Percentiles rank a stretch among this genome's conserved stretches.
These are phyloP conservation scores for Blastobotrys mokoenaii DNA, from an alignment of 805 yeast genomes.

Conservation along the genomic window DNA sequence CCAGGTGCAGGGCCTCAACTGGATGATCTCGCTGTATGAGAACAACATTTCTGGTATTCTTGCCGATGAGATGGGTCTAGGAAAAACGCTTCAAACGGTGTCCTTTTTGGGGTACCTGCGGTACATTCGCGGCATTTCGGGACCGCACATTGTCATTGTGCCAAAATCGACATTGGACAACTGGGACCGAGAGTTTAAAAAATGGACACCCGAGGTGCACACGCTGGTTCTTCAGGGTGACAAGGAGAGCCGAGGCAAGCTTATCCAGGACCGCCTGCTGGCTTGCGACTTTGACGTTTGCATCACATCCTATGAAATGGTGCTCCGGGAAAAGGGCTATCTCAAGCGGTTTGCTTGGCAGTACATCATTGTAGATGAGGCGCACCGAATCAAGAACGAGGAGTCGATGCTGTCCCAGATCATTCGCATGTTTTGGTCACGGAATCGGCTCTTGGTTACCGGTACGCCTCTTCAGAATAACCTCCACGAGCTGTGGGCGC, in stretches of 20 bases:
- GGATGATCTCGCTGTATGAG: constrained; percentile 85
- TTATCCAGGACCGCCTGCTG: constrained; percentile 52
- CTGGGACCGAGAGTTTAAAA: constrained; percentile 90
- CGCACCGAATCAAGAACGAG: constrained; percentile 94
- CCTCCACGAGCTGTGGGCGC: constrained; percentile 93
- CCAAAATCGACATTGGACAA: constrained; percentile 95
- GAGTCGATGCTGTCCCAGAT: constrained; percentile 88
- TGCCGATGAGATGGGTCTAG: constrained; percentile 98
- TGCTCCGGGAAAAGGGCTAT: constrained; percentile 75
- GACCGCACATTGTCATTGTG: constrained; percentile 86
- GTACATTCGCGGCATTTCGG: constrained; percentile 67
- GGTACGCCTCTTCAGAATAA: constrained; percentile 97
- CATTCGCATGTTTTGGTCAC: constrained; percentile 78
- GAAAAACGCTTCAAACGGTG: constrained; percentile 91
- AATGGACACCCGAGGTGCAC: constrained; percentile 93
- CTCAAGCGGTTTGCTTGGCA: constrained; percentile 86
- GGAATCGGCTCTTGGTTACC: constrained; percentile 77
- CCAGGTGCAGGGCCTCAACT: constrained; percentile 90
- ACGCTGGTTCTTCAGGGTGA: constrained; percentile 82
- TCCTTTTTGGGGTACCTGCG: constrained; percentile 84
- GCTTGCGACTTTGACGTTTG: constrained; percentile 81
- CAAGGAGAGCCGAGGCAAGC: constrained; percentile 63
- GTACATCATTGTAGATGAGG: constrained; percentile 89
- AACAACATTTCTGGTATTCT: constrained; percentile 84
- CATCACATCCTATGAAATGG: constrained; percentile 89